Conservation (phyloP, 108 stramenopile genomes). For the Aurantiochytrium sp. region DNA sequence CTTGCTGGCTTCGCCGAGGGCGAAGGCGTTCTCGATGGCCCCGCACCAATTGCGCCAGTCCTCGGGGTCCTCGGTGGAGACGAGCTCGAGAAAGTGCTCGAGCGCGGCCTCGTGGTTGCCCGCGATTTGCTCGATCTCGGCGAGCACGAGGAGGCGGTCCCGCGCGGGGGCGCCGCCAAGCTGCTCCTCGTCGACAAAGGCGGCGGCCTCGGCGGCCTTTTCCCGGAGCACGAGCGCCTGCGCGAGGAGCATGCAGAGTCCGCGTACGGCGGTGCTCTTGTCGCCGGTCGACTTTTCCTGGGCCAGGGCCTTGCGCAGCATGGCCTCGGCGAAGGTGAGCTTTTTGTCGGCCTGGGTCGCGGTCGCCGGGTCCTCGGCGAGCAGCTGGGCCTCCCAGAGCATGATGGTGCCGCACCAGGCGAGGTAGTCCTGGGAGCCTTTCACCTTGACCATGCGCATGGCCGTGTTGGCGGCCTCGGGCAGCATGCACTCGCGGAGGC, state of each 20-base stretch:
- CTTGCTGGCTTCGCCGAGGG: not conserved
- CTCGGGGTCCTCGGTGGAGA: not conserved
- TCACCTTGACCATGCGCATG: not conserved
- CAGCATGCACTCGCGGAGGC: not conserved
- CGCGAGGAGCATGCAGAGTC: not conserved
- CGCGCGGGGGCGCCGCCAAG: not conserved
- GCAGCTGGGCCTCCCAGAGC: not conserved
- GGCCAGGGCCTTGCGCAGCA: not conserved
- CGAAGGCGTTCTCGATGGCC: not conserved
- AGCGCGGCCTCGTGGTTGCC: not conserved
- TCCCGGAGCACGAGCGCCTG: not conserved
- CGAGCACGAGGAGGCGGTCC: not conserved
- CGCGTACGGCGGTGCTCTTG: not conserved
- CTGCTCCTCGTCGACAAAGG: not conserved
- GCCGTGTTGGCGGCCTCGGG: not conserved
- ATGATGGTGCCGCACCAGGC: not conserved
- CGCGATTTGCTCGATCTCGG: not conserved
- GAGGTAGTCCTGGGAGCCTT: not conserved
- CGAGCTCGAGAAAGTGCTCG: not conserved
- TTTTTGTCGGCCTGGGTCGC: not conserved
- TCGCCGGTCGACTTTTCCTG: not conserved
- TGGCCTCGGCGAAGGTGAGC: not conserved
- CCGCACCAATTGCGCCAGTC: constrained; percentile 25
- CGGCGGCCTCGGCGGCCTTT: not conserved
- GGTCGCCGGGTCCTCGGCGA: not conserved